phyloP scores from a whole-genome alignment of 495 filamentous ascomycete species.

The Penicillium nucicola region DNA sequence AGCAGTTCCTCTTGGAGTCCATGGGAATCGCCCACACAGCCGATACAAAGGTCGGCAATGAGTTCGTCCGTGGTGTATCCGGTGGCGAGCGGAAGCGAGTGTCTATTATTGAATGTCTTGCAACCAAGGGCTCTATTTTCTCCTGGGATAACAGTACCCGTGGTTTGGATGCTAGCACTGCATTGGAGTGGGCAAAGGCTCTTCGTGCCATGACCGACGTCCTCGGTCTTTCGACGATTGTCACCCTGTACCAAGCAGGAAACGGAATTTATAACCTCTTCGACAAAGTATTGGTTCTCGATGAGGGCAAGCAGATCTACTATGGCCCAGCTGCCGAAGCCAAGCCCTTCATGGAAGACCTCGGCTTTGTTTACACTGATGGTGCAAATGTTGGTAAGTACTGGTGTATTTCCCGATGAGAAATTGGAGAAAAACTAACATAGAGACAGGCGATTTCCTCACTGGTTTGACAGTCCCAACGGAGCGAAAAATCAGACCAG shows the following conservation, averaged over 20 bases:
- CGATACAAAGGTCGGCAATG: conserved; percentile 78
- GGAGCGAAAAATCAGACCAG: conserved; percentile 58
- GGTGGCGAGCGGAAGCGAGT: conserved; percentile 78
- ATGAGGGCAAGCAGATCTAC: conserved; percentile 60
- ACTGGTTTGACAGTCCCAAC: conserved; percentile 68
- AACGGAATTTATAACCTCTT: conserved; percentile 60
- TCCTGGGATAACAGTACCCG: conserved; percentile 61
- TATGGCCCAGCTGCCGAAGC: conserved; percentile 57
- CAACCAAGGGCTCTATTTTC: conserved; percentile 54
- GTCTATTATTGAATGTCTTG: conserved; percentile 63
- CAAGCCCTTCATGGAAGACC: conserved; percentile 59
- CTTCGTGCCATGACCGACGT: conserved; percentile 46
- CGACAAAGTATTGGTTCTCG: conserved; percentile 67
- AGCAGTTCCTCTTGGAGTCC: conserved; percentile 68
- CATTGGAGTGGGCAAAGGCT: conserved; percentile 50
- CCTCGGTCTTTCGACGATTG: conserved; percentile 42
- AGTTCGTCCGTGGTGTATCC: conserved; percentile 73
- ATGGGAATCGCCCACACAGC: conserved; percentile 74
- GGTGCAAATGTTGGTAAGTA: conserved; percentile 29
- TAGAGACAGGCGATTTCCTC: conserved; percentile 64
- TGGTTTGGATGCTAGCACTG: conserved; percentile 60
- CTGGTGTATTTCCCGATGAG: not conserved
- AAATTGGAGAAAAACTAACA: conserved; percentile 7
- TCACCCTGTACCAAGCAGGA: conserved; percentile 59
- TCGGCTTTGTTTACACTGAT: conserved; percentile 62